Evolutionary conservation across 352 stramenopile species (phyloP), one percentile per base, ranked within the genome.

Genomic region (Phytophthora pini): DNA sequence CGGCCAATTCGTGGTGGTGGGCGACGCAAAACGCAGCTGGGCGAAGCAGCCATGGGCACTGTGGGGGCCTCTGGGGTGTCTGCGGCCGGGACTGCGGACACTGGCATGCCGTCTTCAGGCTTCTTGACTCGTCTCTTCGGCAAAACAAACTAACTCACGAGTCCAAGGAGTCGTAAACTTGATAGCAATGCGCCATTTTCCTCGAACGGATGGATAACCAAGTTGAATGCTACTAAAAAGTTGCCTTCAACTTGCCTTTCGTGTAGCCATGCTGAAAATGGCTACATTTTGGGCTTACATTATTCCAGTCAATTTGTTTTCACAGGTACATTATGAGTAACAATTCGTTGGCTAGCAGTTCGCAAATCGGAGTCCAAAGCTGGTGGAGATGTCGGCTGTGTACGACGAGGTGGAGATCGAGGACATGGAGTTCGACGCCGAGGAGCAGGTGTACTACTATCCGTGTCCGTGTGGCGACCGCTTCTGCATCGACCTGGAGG

Each of bases 391-490:
- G 86, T 89, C 87, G 36, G 82, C 69, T 2, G 69, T 99, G 55
- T 99, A 99, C 79, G 97, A 99, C 81, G 97, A 99, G 78, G 93
- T 99, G 34, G 94, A 98, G 85, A 97, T 99, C 67, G 94, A 98
- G 77, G 97, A 99, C 74, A 99, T 99, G 93, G 89, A 94, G 52
- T 99, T 95, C 79, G 87, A 99, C 67, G 85, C 82, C n/a, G 80
- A 93, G 5, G 93, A 96, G 57, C 82, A 97, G 64, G 85, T 93
- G 49, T 99, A 98, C 72, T 98, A 94, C 61, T 99, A 99, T 70
- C 96, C 93, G 26, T 99, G 97, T 80, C 97, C 97, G 5, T 99
- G 97, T 70, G 97, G 97, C 17, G 97, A 99, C 71, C 90, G 88
- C 56, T 97, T 97, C 69, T 92, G 85, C 69, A 95, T 95, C 67